Base-by-base conservation (phyloP, 2,329 filamentous ascomycete genomes). In the Eutypella sp. region DNA sequence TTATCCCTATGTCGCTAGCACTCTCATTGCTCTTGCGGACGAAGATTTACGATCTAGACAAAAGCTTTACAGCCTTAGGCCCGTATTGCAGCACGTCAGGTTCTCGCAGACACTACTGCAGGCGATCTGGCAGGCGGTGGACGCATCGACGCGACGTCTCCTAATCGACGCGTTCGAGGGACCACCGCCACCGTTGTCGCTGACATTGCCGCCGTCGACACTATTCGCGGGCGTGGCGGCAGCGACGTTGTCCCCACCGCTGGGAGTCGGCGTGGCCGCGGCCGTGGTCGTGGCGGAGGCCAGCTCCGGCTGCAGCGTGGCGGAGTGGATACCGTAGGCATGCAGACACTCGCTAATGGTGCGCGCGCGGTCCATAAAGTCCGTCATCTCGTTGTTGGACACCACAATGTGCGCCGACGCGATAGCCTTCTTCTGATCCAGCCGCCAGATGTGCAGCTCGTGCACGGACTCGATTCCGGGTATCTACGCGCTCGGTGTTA, bases 391-490 rank as follows among this genome's bases (percentile, higher is more conserved):
- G 42, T 74, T 69, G 49, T 81, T 75, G 2, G 75, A 72, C 15
- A 89, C 75, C 0, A 84, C 73, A 2, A 90, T 68, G 57, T 89
- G 85, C 1, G 82, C 85, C 1, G 82, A 82, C 7, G 86, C 86
- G 40, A 89, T 73, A 4, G 78, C 72, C 57, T 87, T 88, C 42
- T 73, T 73, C 64, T 91, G 84, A 57, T 85, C 81, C 3, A 90
- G 72, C 2, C 81, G 75, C 85, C 87, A 90, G 50, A 89, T 78
- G 54, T 88, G 85, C 15, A 90, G 70, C 54, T 89, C 84, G 52
- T 89, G 84, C 13, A 89, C 74, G 0, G 81, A 81, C 18, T 78
- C 62, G 16, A 89, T 74, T 1, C 84, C 85, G 0, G 79, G 75
- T 29, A 89, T 81, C 77, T 84, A 48, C 20, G 29, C 38, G 4